A percentile compares a stretch with the other conserved stretches of the same genome.
Conservation (phyloP, 2,329 filamentous ascomycete species). For the Triangularia setosa region DNA sequence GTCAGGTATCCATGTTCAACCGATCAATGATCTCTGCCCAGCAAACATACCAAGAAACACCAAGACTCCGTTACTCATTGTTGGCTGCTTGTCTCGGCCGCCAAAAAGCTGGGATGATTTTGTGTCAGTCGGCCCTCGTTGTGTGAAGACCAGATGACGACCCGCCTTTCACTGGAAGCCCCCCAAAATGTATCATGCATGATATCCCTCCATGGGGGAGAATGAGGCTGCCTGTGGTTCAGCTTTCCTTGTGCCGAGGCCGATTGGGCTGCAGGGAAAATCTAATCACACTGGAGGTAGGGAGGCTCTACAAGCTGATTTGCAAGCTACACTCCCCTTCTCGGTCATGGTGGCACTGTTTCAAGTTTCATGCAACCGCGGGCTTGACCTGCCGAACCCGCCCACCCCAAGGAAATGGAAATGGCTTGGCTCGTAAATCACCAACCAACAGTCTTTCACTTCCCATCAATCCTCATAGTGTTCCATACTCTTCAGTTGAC, state of each 20-base stretch:
- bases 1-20: background rate
- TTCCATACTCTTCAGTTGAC: background rate
- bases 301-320: background rate
- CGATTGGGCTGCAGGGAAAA: background rate
- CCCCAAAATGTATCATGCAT: background rate
- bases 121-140: background rate
- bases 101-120: background rate
- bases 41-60: background rate
- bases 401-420: background rate
- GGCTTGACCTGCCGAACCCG: background rate
- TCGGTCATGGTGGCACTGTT: conserved; percentile 2
- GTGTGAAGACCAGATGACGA: background rate
- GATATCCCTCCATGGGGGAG: background rate
- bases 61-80: background rate
- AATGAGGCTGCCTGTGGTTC: background rate
- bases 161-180: background rate
- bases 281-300: background rate
- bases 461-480: background rate
- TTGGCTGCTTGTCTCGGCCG: conserved; percentile 6
- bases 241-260: background rate
- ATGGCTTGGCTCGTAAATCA: background rate
- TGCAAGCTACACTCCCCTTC: conserved; percentile 5
- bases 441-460: background rate
- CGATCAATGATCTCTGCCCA: background rate
- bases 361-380: conserved; percentile 11